phyloP scores from a whole-genome alignment of 768 basidiomycete genomes.

The Suillus subaureus region DNA sequence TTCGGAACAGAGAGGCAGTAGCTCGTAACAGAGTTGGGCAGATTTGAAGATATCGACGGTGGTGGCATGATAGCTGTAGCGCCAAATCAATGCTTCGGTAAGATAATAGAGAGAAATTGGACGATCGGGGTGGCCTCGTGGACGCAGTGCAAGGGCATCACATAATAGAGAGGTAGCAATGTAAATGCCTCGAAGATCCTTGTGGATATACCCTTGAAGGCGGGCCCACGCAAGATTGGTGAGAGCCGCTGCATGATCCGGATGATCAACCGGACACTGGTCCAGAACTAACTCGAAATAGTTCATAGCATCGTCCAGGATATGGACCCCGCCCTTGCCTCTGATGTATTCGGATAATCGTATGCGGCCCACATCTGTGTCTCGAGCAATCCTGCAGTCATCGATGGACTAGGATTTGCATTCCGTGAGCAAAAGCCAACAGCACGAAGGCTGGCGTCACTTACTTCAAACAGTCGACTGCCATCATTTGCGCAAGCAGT shows the following conservation, averaged over 20 bases:
- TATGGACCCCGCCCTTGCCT: not conserved
- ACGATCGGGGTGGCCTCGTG: conserved; percentile 22
- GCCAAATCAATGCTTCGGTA: conserved; percentile 19
- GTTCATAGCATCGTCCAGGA: not conserved
- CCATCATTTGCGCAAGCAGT: not conserved
- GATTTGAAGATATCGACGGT: conserved; percentile 1
- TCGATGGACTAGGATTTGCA: not conserved
- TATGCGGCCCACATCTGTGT: not conserved
- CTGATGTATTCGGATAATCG: not conserved
- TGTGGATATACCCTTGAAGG: conserved; percentile 16
- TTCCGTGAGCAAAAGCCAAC: not conserved
- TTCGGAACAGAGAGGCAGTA: conserved; percentile 14
- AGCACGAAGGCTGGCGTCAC: not conserved
- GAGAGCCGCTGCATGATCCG: not conserved
- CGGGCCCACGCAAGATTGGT: conserved; percentile 18
- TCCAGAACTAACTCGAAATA: not conserved
- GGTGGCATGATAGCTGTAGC: conserved; percentile 23
- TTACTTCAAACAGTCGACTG: not conserved
- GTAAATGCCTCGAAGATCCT: conserved; percentile 18
- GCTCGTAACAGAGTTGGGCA: not conserved
- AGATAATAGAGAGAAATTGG: conserved; percentile 20
- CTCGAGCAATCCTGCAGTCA: not conserved
- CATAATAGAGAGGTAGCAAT: conserved; percentile 24
- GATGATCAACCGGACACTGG: not conserved
- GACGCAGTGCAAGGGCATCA: conserved; percentile 22